phyloP scores from a whole-genome alignment of 2,329 filamentous ascomycete genomes.

The Basipetospora chlamydospora region DNA sequence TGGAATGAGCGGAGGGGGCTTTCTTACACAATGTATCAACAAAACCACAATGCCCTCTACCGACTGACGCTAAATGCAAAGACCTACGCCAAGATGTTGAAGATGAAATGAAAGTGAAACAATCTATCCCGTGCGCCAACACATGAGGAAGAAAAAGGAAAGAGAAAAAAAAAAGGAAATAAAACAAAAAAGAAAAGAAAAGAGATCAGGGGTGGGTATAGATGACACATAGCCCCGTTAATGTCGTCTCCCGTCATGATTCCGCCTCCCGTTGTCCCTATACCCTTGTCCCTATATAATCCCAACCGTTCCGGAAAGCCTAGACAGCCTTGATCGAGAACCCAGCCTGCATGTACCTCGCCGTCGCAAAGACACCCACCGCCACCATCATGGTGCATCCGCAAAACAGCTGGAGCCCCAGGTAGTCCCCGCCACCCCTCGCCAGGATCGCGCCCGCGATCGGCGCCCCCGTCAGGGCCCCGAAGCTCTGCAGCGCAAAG shows the following conservation, averaged over 20 bases:
- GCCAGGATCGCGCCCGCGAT: constrained; percentile 49
- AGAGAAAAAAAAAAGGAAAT: neutral
- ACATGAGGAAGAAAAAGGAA: neutral
- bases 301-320: too few species aligned
- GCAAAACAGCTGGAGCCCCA: constrained; percentile 50
- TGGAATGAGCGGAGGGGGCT: too few species aligned
- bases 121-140: neutral
- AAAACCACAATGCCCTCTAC: neutral
- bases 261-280: too few species aligned
- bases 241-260: too few species aligned
- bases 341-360: constrained; percentile 21
- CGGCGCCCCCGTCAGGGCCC: constrained; percentile 51
- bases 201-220: too few species aligned
- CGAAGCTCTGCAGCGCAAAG: constrained; percentile 47
- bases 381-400: constrained; percentile 32
- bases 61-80: too few species aligned
- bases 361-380: constrained; percentile 14
- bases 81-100: too few species aligned
- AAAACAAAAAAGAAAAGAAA: neutral
- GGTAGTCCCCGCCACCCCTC: constrained; percentile 35
- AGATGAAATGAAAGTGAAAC: too few species aligned
- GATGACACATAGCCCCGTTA: too few species aligned
- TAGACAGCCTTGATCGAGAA: constrained; percentile 18
- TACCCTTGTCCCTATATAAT: too few species aligned
- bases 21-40: too few species aligned